Conservation (phyloP, 345 rosid genomes). For the Turnera subulata region DNA sequence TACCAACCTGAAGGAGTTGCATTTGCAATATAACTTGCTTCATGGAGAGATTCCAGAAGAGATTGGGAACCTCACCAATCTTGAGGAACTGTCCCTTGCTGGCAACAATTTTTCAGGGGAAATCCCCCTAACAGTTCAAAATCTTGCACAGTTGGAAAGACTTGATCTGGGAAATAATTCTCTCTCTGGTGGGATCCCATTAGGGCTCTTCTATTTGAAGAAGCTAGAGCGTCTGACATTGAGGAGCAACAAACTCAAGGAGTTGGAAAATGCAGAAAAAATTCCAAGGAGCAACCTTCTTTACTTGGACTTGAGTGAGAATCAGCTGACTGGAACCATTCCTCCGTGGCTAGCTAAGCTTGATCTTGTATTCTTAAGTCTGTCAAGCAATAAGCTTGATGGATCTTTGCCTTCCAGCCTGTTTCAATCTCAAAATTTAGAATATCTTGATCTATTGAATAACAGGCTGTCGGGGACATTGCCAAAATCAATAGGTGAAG, state of each 20-base stretch:
- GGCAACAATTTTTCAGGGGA: not conserved
- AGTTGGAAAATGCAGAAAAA: not conserved
- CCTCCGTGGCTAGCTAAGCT: slow-evolving; percentile 19
- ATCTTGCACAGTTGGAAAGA: not conserved
- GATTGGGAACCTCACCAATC: slow-evolving; percentile 1
- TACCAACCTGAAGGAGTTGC: not conserved
- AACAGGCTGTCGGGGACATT: slow-evolving; percentile 22
- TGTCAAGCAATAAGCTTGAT: slow-evolving; percentile 23
- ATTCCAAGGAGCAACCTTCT: slow-evolving; percentile 3
- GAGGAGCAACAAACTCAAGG: not conserved
- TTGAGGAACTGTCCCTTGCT: not conserved
- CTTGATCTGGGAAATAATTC: not conserved
- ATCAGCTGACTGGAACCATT: slow-evolving; percentile 18
- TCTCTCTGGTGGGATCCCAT: not conserved
- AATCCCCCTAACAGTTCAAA: not conserved
- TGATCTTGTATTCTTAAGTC: not conserved
- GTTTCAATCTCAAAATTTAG: slow-evolving; percentile 19
- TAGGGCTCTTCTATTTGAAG: not conserved
- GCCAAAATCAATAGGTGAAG: slow-evolving; percentile 12
- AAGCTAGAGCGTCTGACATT: not conserved
- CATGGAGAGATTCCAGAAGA: slow-evolving; percentile 3
- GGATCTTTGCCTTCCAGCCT: slow-evolving; percentile 24
- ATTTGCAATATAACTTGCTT: not conserved
- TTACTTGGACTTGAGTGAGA: slow-evolving; percentile 26
- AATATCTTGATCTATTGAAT: slow-evolving; percentile 9